Conservation (phyloP, 371 early-diverging fungal species). For the Circinella umbellata region DNA sequence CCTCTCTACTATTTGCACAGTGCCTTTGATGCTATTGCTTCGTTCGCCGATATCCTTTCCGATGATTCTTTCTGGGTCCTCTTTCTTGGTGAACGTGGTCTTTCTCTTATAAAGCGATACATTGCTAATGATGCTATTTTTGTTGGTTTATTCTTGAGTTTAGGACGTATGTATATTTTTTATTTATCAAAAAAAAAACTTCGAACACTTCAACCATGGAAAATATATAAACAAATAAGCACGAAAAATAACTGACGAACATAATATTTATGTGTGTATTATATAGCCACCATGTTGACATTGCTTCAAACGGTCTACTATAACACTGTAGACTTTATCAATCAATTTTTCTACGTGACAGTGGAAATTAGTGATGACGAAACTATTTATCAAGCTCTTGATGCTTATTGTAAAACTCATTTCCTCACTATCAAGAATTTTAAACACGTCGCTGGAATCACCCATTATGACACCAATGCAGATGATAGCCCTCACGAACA, state of each 20-base stretch:
- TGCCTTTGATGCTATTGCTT: conserved; percentile 8
- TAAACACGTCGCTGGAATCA: conserved; percentile 16
- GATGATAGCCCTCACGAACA: neutral
- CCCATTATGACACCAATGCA: neutral
- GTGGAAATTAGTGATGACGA: conserved; percentile 7
- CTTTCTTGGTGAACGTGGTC: conserved; percentile 22
- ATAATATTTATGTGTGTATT: neutral
- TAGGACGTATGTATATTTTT: conserved; percentile 14
- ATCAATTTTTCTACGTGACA: conserved; percentile 3
- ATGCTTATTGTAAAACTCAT: conserved; percentile 19
- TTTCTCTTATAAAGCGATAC: conserved; percentile 11
- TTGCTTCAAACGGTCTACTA: neutral
- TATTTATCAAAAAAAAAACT: neutral
- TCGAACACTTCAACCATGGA: no score
- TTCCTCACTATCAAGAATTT: conserved; percentile 21
- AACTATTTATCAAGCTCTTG: conserved; percentile 3
- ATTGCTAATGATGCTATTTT: conserved; percentile 22
- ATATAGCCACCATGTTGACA: conserved; percentile 8
- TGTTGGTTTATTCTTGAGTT: conserved; percentile 12
- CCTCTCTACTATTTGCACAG: neutral
- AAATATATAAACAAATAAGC: no score
- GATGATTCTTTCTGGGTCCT: conserved; percentile 30
- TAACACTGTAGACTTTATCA: neutral
- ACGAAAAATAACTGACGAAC: neutral
- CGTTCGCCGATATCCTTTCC: neutral